Evolutionary conservation across 177 flowering plant genomes (phyloP), one percentile per base, ranked within the genome.

Genomic region (Vitis hybrid): DNA sequence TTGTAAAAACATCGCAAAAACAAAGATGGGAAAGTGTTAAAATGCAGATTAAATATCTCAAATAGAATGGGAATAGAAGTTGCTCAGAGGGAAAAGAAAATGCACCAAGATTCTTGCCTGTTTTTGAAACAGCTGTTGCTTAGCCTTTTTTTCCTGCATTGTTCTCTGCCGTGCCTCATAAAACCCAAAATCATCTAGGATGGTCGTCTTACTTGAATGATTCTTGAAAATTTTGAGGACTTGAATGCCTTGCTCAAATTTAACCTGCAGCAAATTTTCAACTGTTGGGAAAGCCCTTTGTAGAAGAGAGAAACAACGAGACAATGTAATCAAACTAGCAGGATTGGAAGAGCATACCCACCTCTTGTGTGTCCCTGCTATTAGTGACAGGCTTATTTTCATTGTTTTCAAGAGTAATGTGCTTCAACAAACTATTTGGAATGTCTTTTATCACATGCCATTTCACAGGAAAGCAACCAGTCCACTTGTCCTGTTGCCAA

Each of bases 401-500:
- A 34, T 34, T 34, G 45, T 34, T 34, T 63, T 81, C 93, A 58
- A 88, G 86, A 19, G 76, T 88, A 26, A 88, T 85, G 75, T 86
- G 90, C 74, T 84, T 85, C 79, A 88, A 67, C 71, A 79, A 67
- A 70, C 75, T 88, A 70, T 86, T 85, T 1, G 93, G 90, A 3
- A 88, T 80, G 69, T 88, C 90, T 78, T 87, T 88, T 4, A 88
- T 79, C 59, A 88, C 82, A 63, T 86, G 90, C 90, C 93, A 88
- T 83, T 82, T 87, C 48, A 88, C 75, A 52, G 90, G 82, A 66
- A 88, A 88, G 70, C 88, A 79, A 31, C 93, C 93, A 74, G 74
- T 81, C 93, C 93, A 88, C 71, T 88, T 88, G 78, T 85, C 92
- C 65, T 88, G 92, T 63, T 88, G 92, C 92, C 92, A 88, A 58